A percentile compares a stretch with the other conserved stretches of the same genome.
phyloP scores from a whole-genome alignment of 176 grass and related monocot species.

The Bromus sterilis region DNA sequence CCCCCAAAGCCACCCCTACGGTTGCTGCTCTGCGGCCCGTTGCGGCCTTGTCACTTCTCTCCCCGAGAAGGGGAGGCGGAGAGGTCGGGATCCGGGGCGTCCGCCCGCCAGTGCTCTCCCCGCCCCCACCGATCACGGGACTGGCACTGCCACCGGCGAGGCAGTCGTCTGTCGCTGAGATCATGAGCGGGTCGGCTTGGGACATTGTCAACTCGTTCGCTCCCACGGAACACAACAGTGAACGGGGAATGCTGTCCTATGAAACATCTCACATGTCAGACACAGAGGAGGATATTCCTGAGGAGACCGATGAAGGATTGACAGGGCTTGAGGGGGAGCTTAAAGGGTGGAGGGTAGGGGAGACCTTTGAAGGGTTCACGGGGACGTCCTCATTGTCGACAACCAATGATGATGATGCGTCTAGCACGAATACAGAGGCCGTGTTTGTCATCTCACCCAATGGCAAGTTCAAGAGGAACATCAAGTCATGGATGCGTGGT shows the following conservation, averaged over 20 bases:
- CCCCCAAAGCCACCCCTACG: not conserved
- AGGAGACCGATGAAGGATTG: constrained; percentile 33
- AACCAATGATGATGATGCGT: constrained; percentile 80
- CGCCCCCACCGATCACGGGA: constrained; percentile 35
- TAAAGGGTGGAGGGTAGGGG: constrained; percentile 55
- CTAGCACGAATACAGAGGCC: constrained; percentile 78
- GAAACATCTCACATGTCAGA: constrained; percentile 1
- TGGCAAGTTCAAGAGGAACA: constrained; percentile 70
- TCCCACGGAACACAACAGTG: constrained; percentile 36
- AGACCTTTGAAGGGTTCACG: constrained; percentile 72
- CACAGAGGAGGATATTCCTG: constrained; percentile 31
- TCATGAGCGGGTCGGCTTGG: constrained; percentile 45
- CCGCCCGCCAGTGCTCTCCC: constrained; percentile 59
- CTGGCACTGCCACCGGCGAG: constrained; percentile 53
- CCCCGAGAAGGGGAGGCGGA: constrained; percentile 47
- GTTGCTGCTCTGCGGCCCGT: not conserved
- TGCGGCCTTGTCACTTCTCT: constrained; percentile 12
- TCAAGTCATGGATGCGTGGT: constrained; percentile 77
- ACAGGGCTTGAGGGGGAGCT: constrained; percentile 23
- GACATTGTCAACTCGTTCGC: constrained; percentile 77
- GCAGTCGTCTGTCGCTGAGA: constrained; percentile 16
- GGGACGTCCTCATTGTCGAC: constrained; percentile 78
- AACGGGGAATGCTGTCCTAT: not conserved
- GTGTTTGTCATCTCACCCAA: constrained; percentile 82
- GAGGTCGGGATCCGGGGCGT: constrained; percentile 71